Evolutionary conservation across 805 yeast genomes (phyloP), one percentile per base, ranked within the genome.

Genomic region (Zygoascus biomembranicola): DNA sequence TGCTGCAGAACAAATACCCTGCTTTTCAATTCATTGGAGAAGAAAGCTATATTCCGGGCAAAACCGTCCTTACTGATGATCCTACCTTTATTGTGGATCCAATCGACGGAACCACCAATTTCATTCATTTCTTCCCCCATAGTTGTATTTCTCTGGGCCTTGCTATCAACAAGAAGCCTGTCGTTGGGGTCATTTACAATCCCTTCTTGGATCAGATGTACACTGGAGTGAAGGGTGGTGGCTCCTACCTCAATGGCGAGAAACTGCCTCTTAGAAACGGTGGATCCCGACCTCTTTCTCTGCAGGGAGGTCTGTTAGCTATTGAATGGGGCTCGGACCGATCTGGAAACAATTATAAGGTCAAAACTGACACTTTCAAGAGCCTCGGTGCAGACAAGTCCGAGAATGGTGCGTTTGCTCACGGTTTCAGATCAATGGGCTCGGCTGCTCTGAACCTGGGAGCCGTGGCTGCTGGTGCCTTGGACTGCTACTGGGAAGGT

Each of bases 31-130:
- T 81, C 64, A 71, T 82, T 62, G 87, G 86, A 31, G 87, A 82
- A 62, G 87, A 82, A 63, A 72, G 80, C 20, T 81, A 72, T 56
- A 68, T 75, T 11, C 74, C 74, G 2, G 84, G 82, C 1, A 68
- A 65, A 32, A 71, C 82, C 2, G 63, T 62, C 47, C 67, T 82
- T 14, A 68, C 77, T 1, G 73, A 73, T 43, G 77, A 69, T 2
- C 86, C 86, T 19, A 81, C 85, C 1, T 82, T 82, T 61, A 75
- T 82, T 52, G 82, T 82, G 18, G 86, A 81, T 61, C 84, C 84
- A 43, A 77, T 80, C 62, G 85, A 81, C 59, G 86, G 86, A 11
- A 82, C 87, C 1, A 80, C 85, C 5, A 78, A 82, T 65, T 82
- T 82, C 64, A 75, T 81, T 50, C 87, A 82, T 63, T 74, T 72